These are phyloP conservation scores for Samsoniella hepiali DNA, from an alignment of 2,329 filamentous ascomycete genomes.

Conservation along the genomic window DNA sequence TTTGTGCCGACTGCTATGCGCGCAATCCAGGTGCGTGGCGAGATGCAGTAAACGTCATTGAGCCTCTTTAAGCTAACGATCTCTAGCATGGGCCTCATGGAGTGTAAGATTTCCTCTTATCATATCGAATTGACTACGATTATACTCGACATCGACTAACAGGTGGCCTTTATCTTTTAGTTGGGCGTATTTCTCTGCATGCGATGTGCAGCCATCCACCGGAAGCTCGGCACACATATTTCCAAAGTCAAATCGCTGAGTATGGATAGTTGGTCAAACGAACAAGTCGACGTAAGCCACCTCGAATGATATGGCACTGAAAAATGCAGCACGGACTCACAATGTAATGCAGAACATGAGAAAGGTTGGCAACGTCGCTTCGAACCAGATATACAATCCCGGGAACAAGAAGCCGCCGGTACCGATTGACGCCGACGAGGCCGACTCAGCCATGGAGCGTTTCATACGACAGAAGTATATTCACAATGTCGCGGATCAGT, in stretches of 20 bases:
- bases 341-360: conserved; percentile 73
- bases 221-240: conserved; percentile 94
- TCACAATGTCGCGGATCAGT: conserved; percentile 43
- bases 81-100: conserved; percentile 89
- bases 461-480: conserved; percentile 96
- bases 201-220: conserved; percentile 92
- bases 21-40: conserved; percentile 76
- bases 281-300: conserved; percentile 84
- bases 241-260: conserved; percentile 98
- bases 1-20: conserved; percentile 89
- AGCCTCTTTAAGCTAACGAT: conserved; percentile 26
- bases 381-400: conserved; percentile 88
- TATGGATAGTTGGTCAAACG: conserved; percentile 96
- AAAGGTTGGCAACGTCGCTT: conserved; percentile 78
- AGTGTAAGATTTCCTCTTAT: conserved; percentile 60
- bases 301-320: not conserved
- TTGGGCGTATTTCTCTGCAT: conserved; percentile 96
- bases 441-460: conserved; percentile 89
- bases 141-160: conserved; percentile 23
- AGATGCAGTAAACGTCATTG: conserved; percentile 21
- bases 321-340: conserved; percentile 7
- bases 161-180: conserved; percentile 41
- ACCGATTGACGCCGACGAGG: conserved; percentile 87
- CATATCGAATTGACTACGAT: conserved; percentile 7
- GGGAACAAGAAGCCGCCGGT: conserved; percentile 78